A percentile compares a stretch with the other conserved stretches of the same genome.
Conservation (phyloP, 306 rosid species). For the Begonia loranthoides region DNA sequence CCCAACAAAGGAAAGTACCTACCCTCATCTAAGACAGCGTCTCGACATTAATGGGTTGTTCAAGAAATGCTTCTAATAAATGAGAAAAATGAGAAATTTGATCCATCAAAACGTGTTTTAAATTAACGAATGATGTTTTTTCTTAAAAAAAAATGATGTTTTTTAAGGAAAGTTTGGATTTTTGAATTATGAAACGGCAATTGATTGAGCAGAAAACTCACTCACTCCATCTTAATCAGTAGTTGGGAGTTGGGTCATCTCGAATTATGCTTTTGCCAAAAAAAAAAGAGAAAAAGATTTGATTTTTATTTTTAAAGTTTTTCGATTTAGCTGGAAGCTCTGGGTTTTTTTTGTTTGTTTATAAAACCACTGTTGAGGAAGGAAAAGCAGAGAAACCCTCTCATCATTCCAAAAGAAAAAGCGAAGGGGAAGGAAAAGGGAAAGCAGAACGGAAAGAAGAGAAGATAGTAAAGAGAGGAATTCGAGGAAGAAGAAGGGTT, state of each 20-base stretch:
- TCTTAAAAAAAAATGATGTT: too few species aligned
- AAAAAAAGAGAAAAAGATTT: too few species aligned
- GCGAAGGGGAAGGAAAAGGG: slow-evolving; percentile 10
- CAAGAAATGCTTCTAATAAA: too few species aligned
- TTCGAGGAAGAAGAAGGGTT: slow-evolving; percentile 23
- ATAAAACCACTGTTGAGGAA: slow-evolving; percentile 27
- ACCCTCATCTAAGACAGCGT: too few species aligned
- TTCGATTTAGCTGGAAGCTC: neutral
- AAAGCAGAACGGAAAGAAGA: slow-evolving; percentile 1
- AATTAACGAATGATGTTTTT: too few species aligned
- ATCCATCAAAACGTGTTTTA: too few species aligned
- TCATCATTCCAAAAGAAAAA: slow-evolving; percentile 42
- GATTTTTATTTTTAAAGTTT: slow-evolving; percentile 6
- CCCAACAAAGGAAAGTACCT: too few species aligned
- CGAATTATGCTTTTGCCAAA: slow-evolving; percentile 12
- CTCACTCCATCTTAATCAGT: slow-evolving; percentile 30
- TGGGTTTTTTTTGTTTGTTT: slow-evolving; percentile 1
- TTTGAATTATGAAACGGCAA: too few species aligned
- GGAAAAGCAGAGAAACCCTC: slow-evolving; percentile 29
- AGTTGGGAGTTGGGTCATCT: slow-evolving; percentile 54
- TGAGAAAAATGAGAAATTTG: too few species aligned
- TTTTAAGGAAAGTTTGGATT: too few species aligned
- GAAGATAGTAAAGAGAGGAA: slow-evolving; percentile 17
- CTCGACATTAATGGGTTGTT: too few species aligned
- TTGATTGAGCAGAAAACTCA: neutral